Percentiles rank a stretch among this genome's conserved stretches.
Evolutionary conservation across 805 yeast species (phyloP).

Genomic region (Candida railenensis): DNA sequence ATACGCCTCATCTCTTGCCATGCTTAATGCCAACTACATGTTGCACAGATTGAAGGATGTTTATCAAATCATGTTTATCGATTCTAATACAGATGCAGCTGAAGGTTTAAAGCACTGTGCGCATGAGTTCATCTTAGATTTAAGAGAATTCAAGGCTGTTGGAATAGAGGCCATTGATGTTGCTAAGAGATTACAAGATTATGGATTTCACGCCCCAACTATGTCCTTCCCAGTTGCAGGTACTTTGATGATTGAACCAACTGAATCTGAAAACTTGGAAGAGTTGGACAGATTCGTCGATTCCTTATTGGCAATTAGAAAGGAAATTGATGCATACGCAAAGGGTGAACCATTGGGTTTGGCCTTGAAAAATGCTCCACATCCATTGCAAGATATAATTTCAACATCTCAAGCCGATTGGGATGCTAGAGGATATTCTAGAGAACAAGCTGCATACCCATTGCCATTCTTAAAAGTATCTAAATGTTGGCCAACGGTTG

Average conservation of each 20-base stretch:
- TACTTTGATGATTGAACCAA: constrained; percentile 97
- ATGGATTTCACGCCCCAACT: constrained; percentile 98
- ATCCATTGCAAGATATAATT: constrained; percentile 76
- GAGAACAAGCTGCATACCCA: constrained; percentile 94
- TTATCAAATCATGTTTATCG: constrained; percentile 76
- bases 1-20: constrained; percentile 84
- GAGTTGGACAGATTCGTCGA: constrained; percentile 91
- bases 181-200: constrained; percentile 96
- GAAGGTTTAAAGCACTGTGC: constrained; percentile 76
- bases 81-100: constrained; percentile 37
- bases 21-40: constrained; percentile 96
- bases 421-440: constrained; percentile 82
- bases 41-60: constrained; percentile 69
- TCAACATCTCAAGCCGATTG: constrained; percentile 63
- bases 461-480: constrained; percentile 65
- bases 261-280: constrained; percentile 86
- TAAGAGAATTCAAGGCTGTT: constrained; percentile 74
- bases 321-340: constrained; percentile 75
- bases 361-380: constrained; percentile 89
- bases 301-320: constrained; percentile 77
- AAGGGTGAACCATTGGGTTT: constrained; percentile 63
- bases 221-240: constrained; percentile 99
- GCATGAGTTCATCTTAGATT: constrained; percentile 92
- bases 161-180: constrained; percentile 95
- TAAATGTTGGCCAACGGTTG: constrained; percentile 95